Evolutionary conservation across 495 filamentous ascomycete species (phyloP), one percentile per base, ranked within the genome.

Genomic region (Cenococcum geophilum): DNA sequence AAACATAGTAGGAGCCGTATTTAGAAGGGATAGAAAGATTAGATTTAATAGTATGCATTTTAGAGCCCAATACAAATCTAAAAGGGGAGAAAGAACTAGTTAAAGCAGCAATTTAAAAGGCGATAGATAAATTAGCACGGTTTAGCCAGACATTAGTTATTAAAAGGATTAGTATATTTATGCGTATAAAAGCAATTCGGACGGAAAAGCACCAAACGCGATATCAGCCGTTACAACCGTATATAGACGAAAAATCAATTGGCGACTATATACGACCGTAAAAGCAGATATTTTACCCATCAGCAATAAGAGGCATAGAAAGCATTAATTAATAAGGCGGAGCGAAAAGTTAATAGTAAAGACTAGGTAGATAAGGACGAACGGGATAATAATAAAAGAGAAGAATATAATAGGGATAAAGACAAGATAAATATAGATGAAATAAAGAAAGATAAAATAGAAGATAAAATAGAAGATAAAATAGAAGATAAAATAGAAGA

Each of bases 221-320:
- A 36, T 49, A 61, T n/a, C n/a, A n/a, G n/a, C n/a, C n/a, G n/a
- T n/a, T n/a, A n/a, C n/a, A n/a, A n/a, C n/a, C n/a, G n/a, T n/a
- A n/a, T n/a, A n/a, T n/a, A n/a, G n/a, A n/a, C n/a, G n/a, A n/a
- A n/a, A n/a, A n/a, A n/a, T n/a, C n/a, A n/a, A n/a, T n/a, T n/a
- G n/a, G n/a, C n/a, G n/a, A n/a, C n/a, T n/a, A n/a, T n/a, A n/a
- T n/a, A 50, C 23, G 23, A 51, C 51, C 25, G 32, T 64, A 34
- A 57, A 55, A 64, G 62, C 34, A 64, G 8, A 56, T 64, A 32
- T 55, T 64, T 64, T 51, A 64, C 22, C 35, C 12, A 36, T 11
- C 16, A 40, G 37, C 50, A 64, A 37, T 62, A 53, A 53, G 36
- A 14, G 18, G 36, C 36, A 14, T 40, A 40, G 36, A 40, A n/a